Conservation (phyloP, 306 rosid genomes). For the Benincasa hispida region DNA sequence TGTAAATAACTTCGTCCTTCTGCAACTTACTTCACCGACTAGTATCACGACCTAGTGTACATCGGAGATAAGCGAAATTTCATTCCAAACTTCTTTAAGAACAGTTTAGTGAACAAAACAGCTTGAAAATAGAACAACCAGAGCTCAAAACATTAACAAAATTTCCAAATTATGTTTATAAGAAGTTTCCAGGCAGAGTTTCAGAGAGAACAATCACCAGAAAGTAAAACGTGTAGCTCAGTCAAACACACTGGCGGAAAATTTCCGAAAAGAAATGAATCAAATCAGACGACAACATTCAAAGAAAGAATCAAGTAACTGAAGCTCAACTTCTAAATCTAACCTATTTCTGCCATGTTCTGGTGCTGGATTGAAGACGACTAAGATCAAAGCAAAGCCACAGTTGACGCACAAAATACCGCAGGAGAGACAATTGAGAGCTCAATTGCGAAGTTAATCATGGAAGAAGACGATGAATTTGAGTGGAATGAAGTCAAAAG, state of each 20-base stretch:
- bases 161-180: neutral
- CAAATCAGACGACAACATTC: neutral
- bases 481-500: too few relatives aligned
- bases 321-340: neutral
- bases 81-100: neutral
- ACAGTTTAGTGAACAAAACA: neutral
- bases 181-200: neutral
- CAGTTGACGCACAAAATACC: neutral
- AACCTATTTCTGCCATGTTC: constrained; percentile 36
- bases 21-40: neutral
- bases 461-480: too few relatives aligned
- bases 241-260: neutral
- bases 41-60: neutral
- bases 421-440: neutral
- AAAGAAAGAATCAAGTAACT: neutral
- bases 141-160: neutral
- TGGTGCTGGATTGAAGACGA: neutral
- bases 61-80: neutral
- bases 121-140: neutral
- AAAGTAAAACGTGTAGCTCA: neutral
- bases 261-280: neutral
- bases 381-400: neutral
- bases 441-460: neutral
- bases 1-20: neutral
- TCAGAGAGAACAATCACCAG: neutral